Evolutionary conservation across 140 eudicot species (phyloP).

Genomic region (Cichorium intybus): DNA sequence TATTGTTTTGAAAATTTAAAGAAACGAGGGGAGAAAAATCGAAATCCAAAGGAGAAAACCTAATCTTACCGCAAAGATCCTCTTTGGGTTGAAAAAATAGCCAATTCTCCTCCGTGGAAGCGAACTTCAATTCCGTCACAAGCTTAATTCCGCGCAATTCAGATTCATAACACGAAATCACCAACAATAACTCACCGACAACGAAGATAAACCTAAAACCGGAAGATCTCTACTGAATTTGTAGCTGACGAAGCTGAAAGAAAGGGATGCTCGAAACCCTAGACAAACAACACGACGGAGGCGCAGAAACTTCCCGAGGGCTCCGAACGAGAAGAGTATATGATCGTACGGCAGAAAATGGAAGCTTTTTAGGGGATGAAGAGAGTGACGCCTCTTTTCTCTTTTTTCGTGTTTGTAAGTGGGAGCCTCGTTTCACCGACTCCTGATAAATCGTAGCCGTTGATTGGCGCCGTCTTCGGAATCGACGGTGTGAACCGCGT

Average conservation of each 20-base stretch:
- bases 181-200: not conserved
- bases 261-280: constrained; percentile 16
- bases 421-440: constrained; percentile 18
- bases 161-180: constrained; percentile 11
- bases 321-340: constrained; percentile 10
- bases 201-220: not conserved
- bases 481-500: constrained; percentile 14
- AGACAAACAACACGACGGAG: constrained; percentile 9
- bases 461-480: constrained; percentile 31
- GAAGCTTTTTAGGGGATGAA: constrained; percentile 4
- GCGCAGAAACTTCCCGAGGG: constrained; percentile 11
- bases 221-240: constrained; percentile 21
- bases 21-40: not conserved
- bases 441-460: constrained; percentile 1
- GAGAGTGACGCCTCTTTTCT: constrained; percentile 7
- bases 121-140: constrained; percentile 4
- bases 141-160: constrained; percentile 14
- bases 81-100: not conserved
- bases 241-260: constrained; percentile 18
- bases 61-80: constrained; percentile 26
- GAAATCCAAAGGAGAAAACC: constrained; percentile 16
- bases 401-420: constrained; percentile 15
- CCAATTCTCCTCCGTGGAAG: not conserved
- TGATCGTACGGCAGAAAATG: constrained; percentile 30
- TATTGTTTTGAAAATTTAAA: not conserved